Evolutionary conservation across 768 basidiomycete genomes (phyloP), one percentile per base, ranked within the genome.

Genomic region (Russula sp.): DNA sequence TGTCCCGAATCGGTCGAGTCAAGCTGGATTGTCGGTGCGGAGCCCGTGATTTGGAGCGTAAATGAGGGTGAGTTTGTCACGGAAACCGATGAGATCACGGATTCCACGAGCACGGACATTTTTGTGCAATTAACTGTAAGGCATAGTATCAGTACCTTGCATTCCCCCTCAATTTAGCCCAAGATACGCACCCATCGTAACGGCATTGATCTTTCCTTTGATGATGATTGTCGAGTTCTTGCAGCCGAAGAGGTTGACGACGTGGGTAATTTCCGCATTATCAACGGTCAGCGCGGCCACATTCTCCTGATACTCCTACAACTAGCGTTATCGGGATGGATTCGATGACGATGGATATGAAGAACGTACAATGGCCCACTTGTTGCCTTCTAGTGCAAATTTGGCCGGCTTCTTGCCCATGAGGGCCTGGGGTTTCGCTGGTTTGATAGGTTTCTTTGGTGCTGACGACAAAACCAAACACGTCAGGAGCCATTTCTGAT

Each of bases 1-100:
- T 94, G 91, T 6, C 97, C 97, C 7, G 90, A 91, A 75, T 98
- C 97, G 14, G 94, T 96, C 16, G 89, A 87, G 75, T 99, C 97
- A 20, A 99, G 76, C 70, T 95, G 91, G 63, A 99, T 84, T 67
- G 94, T 98, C 1, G 97, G 96, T 37, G 89, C 90, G 1, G 80
- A 77, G 32, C 96, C 96, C 2, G 88, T 91, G 68, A 99, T 86
- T 75, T 99, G 96, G 47, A 98, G 76, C 16, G 86, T 83, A 77
- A 99, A 98, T 1, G 94, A 97, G 1, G 94, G 94, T 0, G 94
- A 97, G 66, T 84, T 87, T 47, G 94, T 98, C 44, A 98, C 78
- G 2, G 88, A 87, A 57, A 99, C 80, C 0, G 88, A 84, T 16
- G 97, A 91, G n/a, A 99, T 91, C 50, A 94, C 91, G 2, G 91